Conservation (phyloP, 2,329 filamentous ascomycete genomes). For the Endothia cerciana region DNA sequence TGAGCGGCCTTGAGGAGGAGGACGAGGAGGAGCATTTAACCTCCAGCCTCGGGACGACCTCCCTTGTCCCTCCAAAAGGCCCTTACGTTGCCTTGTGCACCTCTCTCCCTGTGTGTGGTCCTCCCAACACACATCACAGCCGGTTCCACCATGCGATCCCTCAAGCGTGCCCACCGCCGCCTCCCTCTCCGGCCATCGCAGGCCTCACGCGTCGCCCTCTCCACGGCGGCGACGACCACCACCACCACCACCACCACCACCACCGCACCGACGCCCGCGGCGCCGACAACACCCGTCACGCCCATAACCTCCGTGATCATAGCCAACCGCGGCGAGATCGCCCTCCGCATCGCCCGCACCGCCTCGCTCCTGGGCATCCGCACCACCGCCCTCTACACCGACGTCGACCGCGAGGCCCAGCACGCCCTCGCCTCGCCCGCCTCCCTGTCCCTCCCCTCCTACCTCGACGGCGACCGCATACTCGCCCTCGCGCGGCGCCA, state of each 20-base stretch:
- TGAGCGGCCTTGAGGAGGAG: no score
- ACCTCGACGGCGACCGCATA: slow-evolving; percentile 92
- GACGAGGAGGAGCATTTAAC: slow-evolving; percentile 2
- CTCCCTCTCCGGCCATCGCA: slow-evolving; percentile 40
- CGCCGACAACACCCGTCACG: slow-evolving; percentile 41
- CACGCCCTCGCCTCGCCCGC: slow-evolving; percentile 86
- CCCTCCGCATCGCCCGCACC: slow-evolving; percentile 87
- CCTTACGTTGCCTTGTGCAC: no score
- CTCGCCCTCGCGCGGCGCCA: slow-evolving; percentile 84
- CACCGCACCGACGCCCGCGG: slow-evolving; percentile 39
- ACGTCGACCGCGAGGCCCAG: slow-evolving; percentile 84
- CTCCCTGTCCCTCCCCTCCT: slow-evolving; percentile 83
- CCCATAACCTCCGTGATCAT: slow-evolving; percentile 83
- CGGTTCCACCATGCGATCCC: slow-evolving; percentile 53
- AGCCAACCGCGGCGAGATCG: slow-evolving; percentile 96
- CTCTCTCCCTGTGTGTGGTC: background rate
- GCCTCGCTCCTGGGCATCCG: slow-evolving; percentile 86
- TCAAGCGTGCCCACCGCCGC: slow-evolving; percentile 55
- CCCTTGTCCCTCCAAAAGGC: background rate
- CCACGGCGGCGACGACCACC: no score
- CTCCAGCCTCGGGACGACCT: slow-evolving; percentile 4
- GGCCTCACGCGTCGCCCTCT: slow-evolving; percentile 26
- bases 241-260: slow-evolving; percentile 34
- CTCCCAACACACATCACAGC: background rate
- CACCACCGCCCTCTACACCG: slow-evolving; percentile 93